Evolutionary conservation across 208 protist species (phyloP).

Genomic region (Leishmania braziliensis): DNA sequence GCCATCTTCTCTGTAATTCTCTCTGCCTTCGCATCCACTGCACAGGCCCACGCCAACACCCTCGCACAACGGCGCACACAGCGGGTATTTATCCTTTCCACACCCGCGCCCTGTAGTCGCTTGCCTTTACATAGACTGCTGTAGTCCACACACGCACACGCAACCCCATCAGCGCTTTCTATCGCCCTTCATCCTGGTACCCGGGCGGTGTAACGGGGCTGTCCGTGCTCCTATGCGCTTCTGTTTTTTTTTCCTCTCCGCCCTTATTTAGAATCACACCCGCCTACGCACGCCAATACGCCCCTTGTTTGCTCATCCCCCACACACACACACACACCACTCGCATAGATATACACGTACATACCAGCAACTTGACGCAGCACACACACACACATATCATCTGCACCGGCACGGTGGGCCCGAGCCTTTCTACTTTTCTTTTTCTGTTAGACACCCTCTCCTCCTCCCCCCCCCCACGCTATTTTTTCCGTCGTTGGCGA

Average conservation of each 20-base stretch:
- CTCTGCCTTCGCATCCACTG: neutral
- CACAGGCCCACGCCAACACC: neutral
- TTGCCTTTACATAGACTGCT: neutral
- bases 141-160: conserved; percentile 1
- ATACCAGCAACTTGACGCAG: neutral
- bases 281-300: neutral
- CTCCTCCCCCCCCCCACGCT: neutral
- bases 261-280: neutral
- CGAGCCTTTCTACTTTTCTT: neutral
- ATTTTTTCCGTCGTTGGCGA: neutral
- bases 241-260: neutral
- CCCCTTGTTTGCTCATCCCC: neutral
- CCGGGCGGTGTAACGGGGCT: neutral
- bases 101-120: neutral
- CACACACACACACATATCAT: neutral
- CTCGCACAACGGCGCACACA: neutral
- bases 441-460: neutral
- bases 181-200: neutral
- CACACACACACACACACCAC: neutral
- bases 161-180: conserved; percentile 1
- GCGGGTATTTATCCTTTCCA: neutral
- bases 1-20: neutral
- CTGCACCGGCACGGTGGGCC: neutral
- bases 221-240: neutral
- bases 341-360: conserved; percentile 3